Evolutionary conservation across 495 filamentous ascomycete genomes (phyloP), one percentile per base, ranked within the genome.

Genomic region (Aspergillus homomorphus): DNA sequence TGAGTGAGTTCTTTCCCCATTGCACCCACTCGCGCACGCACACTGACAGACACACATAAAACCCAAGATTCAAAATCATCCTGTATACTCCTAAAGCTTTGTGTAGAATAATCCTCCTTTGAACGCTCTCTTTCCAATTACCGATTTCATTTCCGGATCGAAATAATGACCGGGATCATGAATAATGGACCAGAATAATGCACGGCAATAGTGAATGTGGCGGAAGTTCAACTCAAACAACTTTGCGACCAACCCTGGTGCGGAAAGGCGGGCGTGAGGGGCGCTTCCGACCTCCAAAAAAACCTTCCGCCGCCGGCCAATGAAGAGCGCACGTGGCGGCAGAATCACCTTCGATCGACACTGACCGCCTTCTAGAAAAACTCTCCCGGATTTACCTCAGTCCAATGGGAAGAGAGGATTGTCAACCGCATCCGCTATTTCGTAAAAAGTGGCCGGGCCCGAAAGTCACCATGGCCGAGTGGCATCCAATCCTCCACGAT

Each of bases 321-420:
- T 66, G 22, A 62, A 38, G 33, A 3, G 9, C 57, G 58, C 64
- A 66, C 64, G 64, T 66, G 64, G 53, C n/a, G 60, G 64, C 61
- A 66, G 64, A 62, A 66, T 62, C 53, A 8, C 45, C 16, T 41
- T 28, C 14, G 62, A 65, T 65, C 62, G 48, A 51, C 54, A 12
- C 10, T 23, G 15, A 65, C 59, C 62, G 59, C 62, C 59, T 65
- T 19, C 62, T 26, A 15, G 42, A 50, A 54, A 15, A 26, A 45
- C 4, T 12, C 23, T 5, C 22, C 33, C 56, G 20, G 42, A 1
- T 21, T 26, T 22, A 16, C 16, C 19, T 19, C 42, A n/a, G 24
- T 2, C 59, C 59, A 61, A 61, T 61, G 49, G 57, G 2, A 18
- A 1, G 6, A 3, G 7, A 14, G 23, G 2, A 12, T 12, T 12